Base-by-base conservation (phyloP, 2,329 filamentous ascomycete genomes). In the Coniochaeta sp. region DNA sequence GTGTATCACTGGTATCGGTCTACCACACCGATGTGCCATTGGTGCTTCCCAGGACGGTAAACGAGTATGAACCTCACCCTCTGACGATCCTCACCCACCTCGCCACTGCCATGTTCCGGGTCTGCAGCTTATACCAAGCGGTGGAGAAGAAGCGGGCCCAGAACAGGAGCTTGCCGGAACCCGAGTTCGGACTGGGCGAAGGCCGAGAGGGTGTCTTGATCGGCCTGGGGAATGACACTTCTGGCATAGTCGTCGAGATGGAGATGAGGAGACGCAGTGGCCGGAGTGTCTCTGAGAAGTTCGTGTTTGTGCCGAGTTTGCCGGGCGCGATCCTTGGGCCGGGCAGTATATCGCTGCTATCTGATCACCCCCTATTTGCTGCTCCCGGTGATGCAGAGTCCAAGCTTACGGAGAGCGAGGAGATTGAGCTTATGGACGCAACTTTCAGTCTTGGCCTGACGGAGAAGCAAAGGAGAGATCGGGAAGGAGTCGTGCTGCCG, bases 401-500 rank as follows among this genome's bases (percentile, higher is more conserved):
- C 0, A 67, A 63, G 8, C 70, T 64, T 0, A 69, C 64, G 0
- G 73, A 68, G 1, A 75, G 69, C 1, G 81, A 72, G 1, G 81
- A 82, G 28, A 81, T 81, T 36, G 79, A 85, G 61, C 54, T 57
- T n/a, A 83, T 84, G 5, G 84, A 86, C 67, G 89, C 89, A 11
- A 96, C 93, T 0, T 99, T 99, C 71, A 89, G 89, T 64, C 75
- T 99, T 4, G 88, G 89, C 0, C 77, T 99, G 62, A 98, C 93
- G 19, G 93, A 96, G 62, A 92, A 95, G 77, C 95, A 99, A 77
- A 84, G 89, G 67, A 81, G 82, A 64, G 93, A 96, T 58, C 80
- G 95, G 28, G 93, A 97, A 68, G 90, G 89, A 0, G 90, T 99
- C 9, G 90, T 98, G 44, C 72, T 98, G 73, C 95, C 95, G 17